Percentiles rank a stretch among this genome's conserved stretches.
phyloP scores from a whole-genome alignment of 352 stramenopile genomes.

The Phytophthora lateralis region DNA sequence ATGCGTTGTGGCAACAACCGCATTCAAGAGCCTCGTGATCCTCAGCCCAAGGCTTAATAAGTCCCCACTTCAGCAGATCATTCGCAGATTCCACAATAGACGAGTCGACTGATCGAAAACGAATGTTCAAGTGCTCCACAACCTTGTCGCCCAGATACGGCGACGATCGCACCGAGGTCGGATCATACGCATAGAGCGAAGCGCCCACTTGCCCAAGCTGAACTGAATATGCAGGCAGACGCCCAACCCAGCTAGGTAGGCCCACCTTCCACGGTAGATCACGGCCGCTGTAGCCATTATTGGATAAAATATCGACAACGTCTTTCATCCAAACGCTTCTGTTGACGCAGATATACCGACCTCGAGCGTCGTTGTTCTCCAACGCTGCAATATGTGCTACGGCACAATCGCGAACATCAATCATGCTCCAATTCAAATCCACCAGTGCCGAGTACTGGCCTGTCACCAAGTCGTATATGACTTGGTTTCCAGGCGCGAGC shows the following conservation, averaged over 20 bases:
- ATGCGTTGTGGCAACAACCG: conserved; percentile 74
- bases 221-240: conserved; percentile 82
- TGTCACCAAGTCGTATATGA: conserved; percentile 89
- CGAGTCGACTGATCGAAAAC: conserved; percentile 61
- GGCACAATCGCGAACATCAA: conserved; percentile 87
- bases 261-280: conserved; percentile 86
- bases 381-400: conserved; percentile 79
- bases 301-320: conserved; percentile 83
- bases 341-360: conserved; percentile 89
- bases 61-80: conserved; percentile 84
- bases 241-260: conserved; percentile 84
- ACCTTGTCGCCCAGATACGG: conserved; percentile 86
- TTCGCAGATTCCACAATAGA: conserved; percentile 86
- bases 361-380: conserved; percentile 84
- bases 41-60: conserved; percentile 90
- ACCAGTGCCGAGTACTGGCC: conserved; percentile 88
- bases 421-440: conserved; percentile 89
- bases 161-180: conserved; percentile 53
- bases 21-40: conserved; percentile 81
- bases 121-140: conserved; percentile 78
- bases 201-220: conserved; percentile 87
- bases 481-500: conserved; percentile 80
- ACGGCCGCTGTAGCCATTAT: conserved; percentile 85
- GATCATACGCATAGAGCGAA: conserved; percentile 72
- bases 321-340: conserved; percentile 89